Conservation (phyloP, 371 early-diverging fungal species). For the Nosema bombycis region DNA sequence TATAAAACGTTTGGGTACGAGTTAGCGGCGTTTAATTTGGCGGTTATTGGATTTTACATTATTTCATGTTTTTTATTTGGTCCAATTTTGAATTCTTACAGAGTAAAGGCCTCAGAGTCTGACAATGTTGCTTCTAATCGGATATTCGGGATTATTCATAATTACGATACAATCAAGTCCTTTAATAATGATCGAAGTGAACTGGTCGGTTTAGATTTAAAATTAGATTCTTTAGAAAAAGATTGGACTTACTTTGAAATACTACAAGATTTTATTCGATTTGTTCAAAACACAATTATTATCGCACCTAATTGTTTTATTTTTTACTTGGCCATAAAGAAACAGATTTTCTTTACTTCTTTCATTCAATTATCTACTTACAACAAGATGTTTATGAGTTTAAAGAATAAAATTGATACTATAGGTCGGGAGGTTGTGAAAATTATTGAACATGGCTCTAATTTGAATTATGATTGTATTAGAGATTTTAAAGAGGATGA, state of each 20-base stretch:
- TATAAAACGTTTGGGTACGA: not conserved
- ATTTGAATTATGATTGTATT: slow-evolving; percentile 12
- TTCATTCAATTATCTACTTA: not conserved
- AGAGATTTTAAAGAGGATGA: not conserved
- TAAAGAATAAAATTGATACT: slow-evolving; percentile 2
- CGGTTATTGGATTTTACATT: not conserved
- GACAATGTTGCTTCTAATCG: slow-evolving; percentile 32
- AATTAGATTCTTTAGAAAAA: slow-evolving; percentile 16
- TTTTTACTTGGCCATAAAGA: slow-evolving; percentile 20
- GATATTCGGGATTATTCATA: slow-evolving; percentile 25
- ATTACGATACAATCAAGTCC: slow-evolving; percentile 36
- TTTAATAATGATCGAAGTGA: slow-evolving; percentile 34
- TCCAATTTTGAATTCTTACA: not conserved
- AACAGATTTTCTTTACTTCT: too few relatives aligned
- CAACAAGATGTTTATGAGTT: not conserved
- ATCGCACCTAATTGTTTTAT: slow-evolving; percentile 28
- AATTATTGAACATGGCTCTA: slow-evolving; percentile 17
- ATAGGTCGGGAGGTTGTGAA: not conserved
- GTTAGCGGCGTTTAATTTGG: not conserved
- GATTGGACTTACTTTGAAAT: slow-evolving; percentile 7
- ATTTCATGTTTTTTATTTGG: not conserved
- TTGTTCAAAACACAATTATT: slow-evolving; percentile 2
- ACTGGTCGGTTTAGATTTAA: not conserved
- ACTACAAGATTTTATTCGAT: slow-evolving; percentile 2
- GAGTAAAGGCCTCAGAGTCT: slow-evolving; percentile 7